These are phyloP conservation scores for Penicillium flavigenum DNA, from an alignment of 495 filamentous ascomycete genomes.

Conservation along the genomic window DNA sequence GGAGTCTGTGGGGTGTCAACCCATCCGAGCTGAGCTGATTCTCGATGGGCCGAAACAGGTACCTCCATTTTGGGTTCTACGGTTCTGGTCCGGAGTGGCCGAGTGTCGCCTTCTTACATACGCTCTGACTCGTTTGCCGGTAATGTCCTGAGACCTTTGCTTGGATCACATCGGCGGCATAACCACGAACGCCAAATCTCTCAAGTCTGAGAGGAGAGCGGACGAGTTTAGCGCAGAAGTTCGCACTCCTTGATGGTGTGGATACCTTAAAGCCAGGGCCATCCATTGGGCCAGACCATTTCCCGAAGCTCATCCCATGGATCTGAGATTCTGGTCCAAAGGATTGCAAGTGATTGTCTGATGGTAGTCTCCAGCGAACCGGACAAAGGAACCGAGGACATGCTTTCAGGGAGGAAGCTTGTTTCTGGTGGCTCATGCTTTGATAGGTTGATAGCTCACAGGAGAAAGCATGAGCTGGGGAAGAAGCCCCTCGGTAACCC, in stretches of 20 bases:
- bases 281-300: background rate
- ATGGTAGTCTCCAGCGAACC: conserved; percentile 26
- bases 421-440: background rate
- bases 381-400: conserved; percentile 22
- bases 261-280: no score
- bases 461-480: conserved; percentile 4
- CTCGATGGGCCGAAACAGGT: conserved; percentile 5
- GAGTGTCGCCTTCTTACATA: background rate
- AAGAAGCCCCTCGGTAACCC: background rate
- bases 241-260: background rate
- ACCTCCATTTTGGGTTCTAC: background rate
- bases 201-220: background rate
- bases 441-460: conserved; percentile 7
- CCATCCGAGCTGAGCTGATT: background rate
- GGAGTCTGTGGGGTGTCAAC: background rate
- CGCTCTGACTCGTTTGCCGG: background rate
- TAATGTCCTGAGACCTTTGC: background rate
- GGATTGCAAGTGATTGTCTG: conserved; percentile 13
- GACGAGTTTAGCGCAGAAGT: background rate
- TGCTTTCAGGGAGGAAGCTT: conserved; percentile 5
- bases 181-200: background rate
- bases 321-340: conserved; percentile 6
- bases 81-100: conserved; percentile 7
- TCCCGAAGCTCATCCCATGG: conserved; percentile 10
- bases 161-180: background rate